These are phyloP conservation scores for Tetrahymena borealis DNA, from an alignment of 73 alveolate species.

Conservation along the genomic window DNA sequence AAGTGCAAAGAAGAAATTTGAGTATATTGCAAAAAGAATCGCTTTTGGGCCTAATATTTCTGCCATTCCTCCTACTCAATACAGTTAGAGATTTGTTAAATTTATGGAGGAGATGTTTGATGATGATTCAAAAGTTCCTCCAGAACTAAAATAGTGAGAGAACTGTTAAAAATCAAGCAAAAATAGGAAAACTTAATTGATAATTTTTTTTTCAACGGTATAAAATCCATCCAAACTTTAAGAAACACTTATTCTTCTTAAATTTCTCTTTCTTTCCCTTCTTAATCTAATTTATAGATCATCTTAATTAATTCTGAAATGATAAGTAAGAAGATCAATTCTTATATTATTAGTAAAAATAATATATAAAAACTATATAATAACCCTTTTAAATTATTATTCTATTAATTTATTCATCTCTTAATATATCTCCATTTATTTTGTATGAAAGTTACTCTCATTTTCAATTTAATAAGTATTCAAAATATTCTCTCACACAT, in stretches of 20 bases:
- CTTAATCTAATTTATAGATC: background rate
- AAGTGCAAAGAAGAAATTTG: slow-evolving; percentile 75
- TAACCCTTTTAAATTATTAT: too few relatives aligned
- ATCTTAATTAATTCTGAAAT: background rate
- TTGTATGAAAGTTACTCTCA: too few relatives aligned
- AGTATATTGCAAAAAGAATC: slow-evolving; percentile 65
- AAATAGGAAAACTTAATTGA: too few relatives aligned
- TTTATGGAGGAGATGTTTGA: background rate
- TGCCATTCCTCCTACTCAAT: background rate
- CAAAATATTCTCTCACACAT: too few relatives aligned
- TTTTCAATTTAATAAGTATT: too few relatives aligned
- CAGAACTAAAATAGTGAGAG: background rate
- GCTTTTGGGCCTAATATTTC: background rate
- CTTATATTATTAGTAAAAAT: too few relatives aligned
- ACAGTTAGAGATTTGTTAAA: background rate
- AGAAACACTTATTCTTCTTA: too few relatives aligned
- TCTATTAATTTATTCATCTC: too few relatives aligned
- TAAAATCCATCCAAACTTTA: too few relatives aligned
- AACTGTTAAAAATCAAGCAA: background rate
- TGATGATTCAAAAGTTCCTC: background rate
- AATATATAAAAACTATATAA: too few relatives aligned
- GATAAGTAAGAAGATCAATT: background rate
- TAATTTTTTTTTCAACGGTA: too few relatives aligned
- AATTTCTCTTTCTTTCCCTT: background rate
- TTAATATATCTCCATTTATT: too few relatives aligned